Evolutionary conservation across 2,329 filamentous ascomycete species (phyloP).

Genomic region (Aspergillus glaucus): DNA sequence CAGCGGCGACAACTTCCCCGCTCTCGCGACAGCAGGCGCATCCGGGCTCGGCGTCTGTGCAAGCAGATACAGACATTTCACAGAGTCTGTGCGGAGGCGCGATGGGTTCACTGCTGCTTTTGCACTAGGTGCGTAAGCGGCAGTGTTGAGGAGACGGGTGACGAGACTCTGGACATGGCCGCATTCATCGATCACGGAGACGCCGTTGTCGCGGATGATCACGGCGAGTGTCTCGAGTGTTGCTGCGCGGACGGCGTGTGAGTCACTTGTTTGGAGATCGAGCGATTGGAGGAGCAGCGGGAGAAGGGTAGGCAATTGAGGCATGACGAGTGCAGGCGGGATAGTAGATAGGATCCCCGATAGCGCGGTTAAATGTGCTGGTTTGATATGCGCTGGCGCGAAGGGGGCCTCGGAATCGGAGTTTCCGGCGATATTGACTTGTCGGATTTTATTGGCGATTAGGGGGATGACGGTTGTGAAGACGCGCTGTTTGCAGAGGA

Average conservation of each 20-base stretch:
- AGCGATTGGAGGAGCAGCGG: constrained; percentile 59
- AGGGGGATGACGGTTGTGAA: constrained; percentile 55
- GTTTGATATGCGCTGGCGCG: constrained; percentile 40
- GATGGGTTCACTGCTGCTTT: constrained; percentile 16
- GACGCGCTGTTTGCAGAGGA: constrained; percentile 58
- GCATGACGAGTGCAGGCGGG: constrained; percentile 54
- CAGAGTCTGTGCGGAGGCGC: constrained; percentile 28
- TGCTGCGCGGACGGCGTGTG: constrained; percentile 52
- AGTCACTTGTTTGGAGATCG: constrained; percentile 45
- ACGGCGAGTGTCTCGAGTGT: constrained; percentile 55
- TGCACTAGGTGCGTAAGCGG: constrained; percentile 19
- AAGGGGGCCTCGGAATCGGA: constrained; percentile 9
- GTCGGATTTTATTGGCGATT: constrained; percentile 49
- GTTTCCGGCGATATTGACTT: constrained; percentile 27
- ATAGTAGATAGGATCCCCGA: constrained; percentile 56
- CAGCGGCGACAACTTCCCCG: constrained; percentile 38
- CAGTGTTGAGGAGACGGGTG: constrained; percentile 48
- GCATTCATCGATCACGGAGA: constrained; percentile 43
- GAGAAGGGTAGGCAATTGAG: constrained; percentile 52
- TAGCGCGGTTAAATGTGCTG: constrained; percentile 58
- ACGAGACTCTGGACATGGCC: constrained; percentile 55
- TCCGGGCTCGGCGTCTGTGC: constrained; percentile 22
- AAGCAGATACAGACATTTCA: constrained; percentile 34
- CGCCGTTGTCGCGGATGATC: constrained; percentile 53
- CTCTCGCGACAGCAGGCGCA: constrained; percentile 18